Evolutionary conservation across 768 basidiomycete species (phyloP).

Genomic region (Filobasidium wieringae): DNA sequence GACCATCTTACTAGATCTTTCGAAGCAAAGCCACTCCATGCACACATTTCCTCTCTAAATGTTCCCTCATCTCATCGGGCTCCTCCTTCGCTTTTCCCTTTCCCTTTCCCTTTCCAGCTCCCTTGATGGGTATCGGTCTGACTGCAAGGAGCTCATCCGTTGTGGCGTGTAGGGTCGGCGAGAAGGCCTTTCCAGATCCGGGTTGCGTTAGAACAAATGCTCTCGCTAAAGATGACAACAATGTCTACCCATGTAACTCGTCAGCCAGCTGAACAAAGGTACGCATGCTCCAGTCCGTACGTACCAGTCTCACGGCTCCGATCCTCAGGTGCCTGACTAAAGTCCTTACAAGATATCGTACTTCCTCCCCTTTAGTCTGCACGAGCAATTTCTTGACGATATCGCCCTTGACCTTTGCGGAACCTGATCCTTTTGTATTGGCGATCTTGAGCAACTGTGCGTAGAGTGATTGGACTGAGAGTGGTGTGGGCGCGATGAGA

Average conservation of each 20-base stretch:
- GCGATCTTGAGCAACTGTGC: constrained; percentile 57
- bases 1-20: constrained; percentile 47
- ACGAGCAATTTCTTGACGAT: constrained; percentile 72
- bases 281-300: no score
- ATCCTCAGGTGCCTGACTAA: constrained; percentile 67
- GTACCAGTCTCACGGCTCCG: constrained; percentile 63
- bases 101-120: constrained; percentile 31
- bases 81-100: constrained; percentile 28
- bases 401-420: constrained; percentile 61
- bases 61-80: constrained; percentile 30
- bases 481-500: constrained; percentile 30
- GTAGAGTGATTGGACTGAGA: constrained; percentile 52
- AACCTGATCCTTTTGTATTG: constrained; percentile 59
- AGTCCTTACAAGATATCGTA: constrained; percentile 64
- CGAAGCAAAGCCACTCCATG: constrained; percentile 56
- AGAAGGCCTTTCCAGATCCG: constrained; percentile 7
- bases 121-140: constrained; percentile 22
- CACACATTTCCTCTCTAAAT: constrained; percentile 42
- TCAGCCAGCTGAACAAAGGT: no score
- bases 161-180: constrained; percentile 15
- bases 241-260: no score
- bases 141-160: constrained; percentile 24
- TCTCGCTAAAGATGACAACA: constrained; percentile 66
- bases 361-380: constrained; percentile 72
- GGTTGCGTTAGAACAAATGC: constrained; percentile 57